Base-by-base conservation (phyloP, 495 filamentous ascomycete species). In the Penicillium subrubescens region DNA sequence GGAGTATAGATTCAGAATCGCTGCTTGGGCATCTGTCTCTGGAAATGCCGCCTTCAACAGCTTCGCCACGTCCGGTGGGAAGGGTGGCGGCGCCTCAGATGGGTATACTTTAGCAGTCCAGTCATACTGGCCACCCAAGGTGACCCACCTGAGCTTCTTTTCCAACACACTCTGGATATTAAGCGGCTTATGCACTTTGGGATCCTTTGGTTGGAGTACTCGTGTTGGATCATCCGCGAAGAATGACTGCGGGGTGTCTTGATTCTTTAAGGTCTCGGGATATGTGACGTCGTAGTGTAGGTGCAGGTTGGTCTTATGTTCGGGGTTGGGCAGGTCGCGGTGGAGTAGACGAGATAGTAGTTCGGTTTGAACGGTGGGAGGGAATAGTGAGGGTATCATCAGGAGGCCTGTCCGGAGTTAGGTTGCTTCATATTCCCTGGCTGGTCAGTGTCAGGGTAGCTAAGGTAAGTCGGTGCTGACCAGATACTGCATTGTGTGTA, bases 41-140 rank as follows among this genome's bases (percentile, higher is more conserved):
- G 90, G 88, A 64, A 95, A 96, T 0, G 92, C 73, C 0, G 77
- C 75, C 19, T 83, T 80, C 12, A 96, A 69, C 27, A 96, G 82
- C 1, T 65, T 68, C 5, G 84, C 85, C 61, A 95, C 83, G 70
- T 97, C 93, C 4, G 63, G 44, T 5, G 94, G 94, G 65, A 97
- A 97, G 3, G 70, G 62, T 3, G 91, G 90, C n/a, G 92, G 89
- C 1, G 64, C 62, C 54, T 82, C 83, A 2, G 74, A 68, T 0
- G 93, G 92, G 72, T 97, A 97, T 31, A 83, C 76, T 70, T 96
- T 93, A 39, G 84, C 81, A 3, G 92, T 94, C 94, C 94, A 97
- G 76, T 98, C 90, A 76, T 98, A 97, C 70, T 97, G 93, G 0
- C 92, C 93, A 31, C 94, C 95, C 12, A 98, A 83, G 7, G 94